Conservation (phyloP, 1,139 yeast genomes). For the Diutina rugosa region DNA sequence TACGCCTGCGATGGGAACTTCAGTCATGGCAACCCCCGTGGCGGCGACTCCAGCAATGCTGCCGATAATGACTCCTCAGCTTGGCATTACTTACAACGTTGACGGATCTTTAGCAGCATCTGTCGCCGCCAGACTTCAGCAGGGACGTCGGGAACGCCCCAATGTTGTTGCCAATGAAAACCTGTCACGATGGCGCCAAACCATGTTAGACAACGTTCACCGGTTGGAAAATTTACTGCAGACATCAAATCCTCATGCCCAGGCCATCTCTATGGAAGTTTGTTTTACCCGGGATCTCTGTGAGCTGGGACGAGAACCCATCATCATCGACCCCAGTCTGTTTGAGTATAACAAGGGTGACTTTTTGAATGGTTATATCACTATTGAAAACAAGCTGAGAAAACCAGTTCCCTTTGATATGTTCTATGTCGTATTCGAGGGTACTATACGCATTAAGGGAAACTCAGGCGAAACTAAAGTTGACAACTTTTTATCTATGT, state of each 20-base stretch:
- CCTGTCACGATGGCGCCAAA: constrained; percentile 21
- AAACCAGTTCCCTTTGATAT: constrained; percentile 37
- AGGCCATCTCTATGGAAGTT: constrained; percentile 16
- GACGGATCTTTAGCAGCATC: not conserved
- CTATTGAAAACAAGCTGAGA: constrained; percentile 28
- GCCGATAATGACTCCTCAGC: constrained; percentile 3
- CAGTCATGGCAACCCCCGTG: not conserved
- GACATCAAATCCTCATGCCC: constrained; percentile 14
- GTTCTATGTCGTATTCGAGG: constrained; percentile 49
- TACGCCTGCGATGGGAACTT: not conserved
- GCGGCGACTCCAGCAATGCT: not conserved
- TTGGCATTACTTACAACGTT: not conserved
- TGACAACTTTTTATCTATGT: constrained; percentile 26
- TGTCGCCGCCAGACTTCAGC: not conserved
- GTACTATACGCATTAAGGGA: constrained; percentile 9
- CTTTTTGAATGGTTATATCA: constrained; percentile 36
- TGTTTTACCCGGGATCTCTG: constrained; percentile 27
- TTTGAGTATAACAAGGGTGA: constrained; percentile 44
- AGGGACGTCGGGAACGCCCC: not conserved
- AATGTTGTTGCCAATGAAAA: constrained; percentile 20
- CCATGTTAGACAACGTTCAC: constrained; percentile 26
- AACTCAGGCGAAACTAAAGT: constrained; percentile 6
- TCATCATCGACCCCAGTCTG: constrained; percentile 20
- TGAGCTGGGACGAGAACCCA: constrained; percentile 15
- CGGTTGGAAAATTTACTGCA: constrained; percentile 20